Evolutionary conservation across 1,284 basidiomycete species (phyloP), one percentile per base, ranked within the genome.

Genomic region (Irpex sp.): DNA sequence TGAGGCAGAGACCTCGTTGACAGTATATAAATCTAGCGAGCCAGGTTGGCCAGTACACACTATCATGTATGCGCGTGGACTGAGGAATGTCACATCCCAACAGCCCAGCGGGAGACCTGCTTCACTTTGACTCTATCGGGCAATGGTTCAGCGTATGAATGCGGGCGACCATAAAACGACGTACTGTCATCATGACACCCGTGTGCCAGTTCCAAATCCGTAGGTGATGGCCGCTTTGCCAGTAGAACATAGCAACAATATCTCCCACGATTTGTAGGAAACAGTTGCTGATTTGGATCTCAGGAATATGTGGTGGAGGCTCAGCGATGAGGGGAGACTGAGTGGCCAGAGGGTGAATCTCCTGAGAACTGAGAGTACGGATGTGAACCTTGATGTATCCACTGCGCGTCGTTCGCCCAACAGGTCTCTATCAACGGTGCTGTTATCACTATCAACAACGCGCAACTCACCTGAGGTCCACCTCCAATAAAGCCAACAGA

Each of bases 131-230:
- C 72, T 65, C 77, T 78, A 59, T 59, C 49, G 11, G 47, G 51
- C 19, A 15, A n/a, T 37, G 19, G 47, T 55, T 37, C 17, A 52
- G 13, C 62, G 64, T 54, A 26, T 13, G 49, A 36, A 44, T 57
- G 58, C 62, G 13, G 26, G 13, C 31, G 3, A 56, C 17, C 13
- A 44, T 26, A 34, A 5, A 51, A n/a, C 60, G 19, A 77, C 81
- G 51, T 65, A 85, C 85, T 52, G 81, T 75, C 51, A 85, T 68
- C 34, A 76, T n/a, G 9, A 72, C 66, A 0, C 80, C 82, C 0
- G 76, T 78, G 64, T 71, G 78, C 85, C 86, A 87, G 61, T 85
- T 81, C 83, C 83, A 87, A 21, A 86, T 72, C 31, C 81, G 64
- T 7, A 86, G 71, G 0, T 77, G 73, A 1, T 75, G 76, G 1